These are phyloP conservation scores for Verticillium isaacii DNA, from an alignment of 2,329 filamentous ascomycete species.

Conservation along the genomic window DNA sequence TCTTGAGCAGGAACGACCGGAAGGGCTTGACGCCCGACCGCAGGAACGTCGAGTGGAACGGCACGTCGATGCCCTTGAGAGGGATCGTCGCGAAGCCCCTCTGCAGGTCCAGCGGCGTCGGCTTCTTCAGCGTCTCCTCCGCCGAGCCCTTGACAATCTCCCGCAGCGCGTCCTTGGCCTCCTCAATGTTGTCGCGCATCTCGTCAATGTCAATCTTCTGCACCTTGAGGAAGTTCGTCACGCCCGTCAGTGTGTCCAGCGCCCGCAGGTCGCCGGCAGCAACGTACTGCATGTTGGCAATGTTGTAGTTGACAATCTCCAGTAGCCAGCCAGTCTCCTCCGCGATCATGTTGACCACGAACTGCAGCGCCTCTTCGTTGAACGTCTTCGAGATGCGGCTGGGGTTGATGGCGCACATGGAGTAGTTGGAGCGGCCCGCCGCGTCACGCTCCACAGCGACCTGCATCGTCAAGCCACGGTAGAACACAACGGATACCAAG, in stretches of 20 bases:
- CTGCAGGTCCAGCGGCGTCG: slow-evolving; percentile 81
- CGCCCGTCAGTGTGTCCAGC: slow-evolving; percentile 68
- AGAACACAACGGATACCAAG: slow-evolving; percentile 97
- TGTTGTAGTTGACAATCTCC: slow-evolving; percentile 97
- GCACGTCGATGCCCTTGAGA: slow-evolving; percentile 94
- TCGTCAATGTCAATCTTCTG: slow-evolving; percentile 97
- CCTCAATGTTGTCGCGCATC: slow-evolving; percentile 83
- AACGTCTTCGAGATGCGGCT: slow-evolving; percentile 98
- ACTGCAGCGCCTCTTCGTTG: slow-evolving; percentile 95
- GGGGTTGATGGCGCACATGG: slow-evolving; percentile 98
- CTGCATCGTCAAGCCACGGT: slow-evolving; percentile 98
- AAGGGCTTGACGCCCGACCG: slow-evolving; percentile 98
- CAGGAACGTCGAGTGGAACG: slow-evolving; percentile 98
- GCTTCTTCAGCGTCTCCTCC: slow-evolving; percentile 83
- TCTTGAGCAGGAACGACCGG: slow-evolving; percentile 97
- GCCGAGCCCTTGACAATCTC: slow-evolving; percentile 89
- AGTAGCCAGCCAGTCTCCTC: slow-evolving; percentile 93
- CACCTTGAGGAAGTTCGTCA: slow-evolving; percentile 92
- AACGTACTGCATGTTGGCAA: slow-evolving; percentile 72
- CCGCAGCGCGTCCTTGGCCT: slow-evolving; percentile 83
- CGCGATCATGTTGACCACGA: slow-evolving; percentile 91
- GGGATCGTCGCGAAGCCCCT: slow-evolving; percentile 97
- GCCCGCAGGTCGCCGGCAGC: slow-evolving; percentile 67
- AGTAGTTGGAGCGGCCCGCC: slow-evolving; percentile 91
- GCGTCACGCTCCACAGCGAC: slow-evolving; percentile 97